Base-by-base conservation (phyloP, 2,329 filamentous ascomycete species). In the Neospermospora avenae region DNA sequence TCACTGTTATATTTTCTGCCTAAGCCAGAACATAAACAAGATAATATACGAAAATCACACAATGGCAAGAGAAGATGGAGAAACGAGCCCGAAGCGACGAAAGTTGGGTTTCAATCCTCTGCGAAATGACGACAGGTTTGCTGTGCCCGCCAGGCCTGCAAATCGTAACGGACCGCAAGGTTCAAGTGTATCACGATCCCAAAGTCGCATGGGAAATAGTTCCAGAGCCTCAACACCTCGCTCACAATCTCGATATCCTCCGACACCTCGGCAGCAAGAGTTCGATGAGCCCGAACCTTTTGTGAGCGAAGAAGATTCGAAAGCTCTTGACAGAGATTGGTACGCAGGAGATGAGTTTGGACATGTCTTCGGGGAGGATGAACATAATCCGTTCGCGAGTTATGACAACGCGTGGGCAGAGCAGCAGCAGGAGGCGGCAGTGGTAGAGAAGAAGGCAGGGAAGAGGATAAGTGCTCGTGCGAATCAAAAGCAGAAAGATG, bases 301-400 rank as follows among this genome's bases (percentile, higher is more conserved):
- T 14, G 79, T 85, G 14, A 80, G 82, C 35, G 82, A 88, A 41
- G 84, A 90, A 63, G 90, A 96, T 64, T 83, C 85, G 18, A 83
- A 83, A 63, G 90, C 87, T 10, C 79, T 96, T 57, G 93, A 97
- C 72, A 85, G 93, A 63, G 93, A 96, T 74, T 97, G 93, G 93
- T 97, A 97, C 70, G 87, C 85, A 22, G 90, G 90, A 51, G 92
- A 96, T 70, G 92, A 96, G 72, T 86, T 88, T 59, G 90, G 84
- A 0, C 90, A 96, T 70, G 89, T 88, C 0, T 90, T 96, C 69
- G 93, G 92, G 65, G 93, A 96, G 71, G 93, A 97, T 64, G 82
- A 86, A n/a, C 92, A 96, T 74, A 96, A 96, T 71, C 93, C 92
- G 0, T 96, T 96, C 70, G 91, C 90, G 10, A 86, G 86, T 0